Conservation (phyloP, 495 filamentous ascomycete genomes). For the Trichoderma asperelloides region DNA sequence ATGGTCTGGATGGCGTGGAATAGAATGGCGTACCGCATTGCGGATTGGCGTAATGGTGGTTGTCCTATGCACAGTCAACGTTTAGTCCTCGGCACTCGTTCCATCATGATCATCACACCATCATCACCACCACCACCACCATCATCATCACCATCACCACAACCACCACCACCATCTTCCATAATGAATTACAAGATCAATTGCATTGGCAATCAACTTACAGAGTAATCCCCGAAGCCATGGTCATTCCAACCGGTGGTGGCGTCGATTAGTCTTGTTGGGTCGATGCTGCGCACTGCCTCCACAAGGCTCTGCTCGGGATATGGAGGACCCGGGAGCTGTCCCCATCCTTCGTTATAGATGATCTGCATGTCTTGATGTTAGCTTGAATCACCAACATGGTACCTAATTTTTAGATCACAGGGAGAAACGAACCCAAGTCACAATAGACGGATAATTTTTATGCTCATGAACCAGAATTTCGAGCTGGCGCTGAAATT, state of each 20-base stretch:
- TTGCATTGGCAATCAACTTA: conserved; percentile 17
- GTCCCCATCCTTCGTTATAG: conserved; percentile 68
- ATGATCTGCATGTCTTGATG: conserved; percentile 35
- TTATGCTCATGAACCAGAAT: conserved; percentile 52
- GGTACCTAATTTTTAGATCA: neutral
- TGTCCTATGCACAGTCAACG: conserved; percentile 36
- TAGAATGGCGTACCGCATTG: conserved; percentile 61
- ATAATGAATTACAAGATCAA: neutral
- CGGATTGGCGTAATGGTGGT: conserved; percentile 63
- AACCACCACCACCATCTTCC: no score
- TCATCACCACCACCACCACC: no score
- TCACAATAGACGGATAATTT: conserved; percentile 51
- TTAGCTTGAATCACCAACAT: neutral
- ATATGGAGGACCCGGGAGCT: conserved; percentile 33
- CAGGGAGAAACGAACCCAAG: conserved; percentile 24
- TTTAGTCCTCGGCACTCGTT: neutral
- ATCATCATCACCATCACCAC: no score
- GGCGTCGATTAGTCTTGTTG: conserved; percentile 51
- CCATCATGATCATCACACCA: conserved; percentile 1
- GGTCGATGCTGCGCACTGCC: conserved; percentile 45
- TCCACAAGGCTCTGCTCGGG: conserved; percentile 50
- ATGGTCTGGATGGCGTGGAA: conserved; percentile 44
- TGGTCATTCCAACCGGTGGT: conserved; percentile 55
- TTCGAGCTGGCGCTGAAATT: conserved; percentile 55
- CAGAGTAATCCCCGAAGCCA: conserved; percentile 49